A percentile compares a stretch with the other conserved stretches of the same genome.
Evolutionary conservation across 2,329 filamentous ascomycete species (phyloP).

Genomic region (Alternaria consortialis): DNA sequence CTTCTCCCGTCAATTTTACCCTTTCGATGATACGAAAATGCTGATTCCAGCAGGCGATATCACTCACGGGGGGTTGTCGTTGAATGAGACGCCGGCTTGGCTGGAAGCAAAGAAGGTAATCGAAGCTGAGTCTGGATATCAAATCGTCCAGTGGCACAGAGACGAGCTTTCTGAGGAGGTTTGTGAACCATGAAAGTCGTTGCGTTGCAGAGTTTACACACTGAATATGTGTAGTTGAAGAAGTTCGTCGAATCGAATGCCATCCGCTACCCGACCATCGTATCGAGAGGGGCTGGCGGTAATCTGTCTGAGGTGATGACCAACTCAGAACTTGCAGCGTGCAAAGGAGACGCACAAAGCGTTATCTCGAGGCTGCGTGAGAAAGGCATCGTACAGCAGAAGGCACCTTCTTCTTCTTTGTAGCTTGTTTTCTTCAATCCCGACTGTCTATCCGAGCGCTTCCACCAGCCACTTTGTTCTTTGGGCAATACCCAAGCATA

Average conservation of each 20-base stretch:
- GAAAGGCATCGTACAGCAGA: no score
- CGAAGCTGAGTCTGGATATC: neutral
- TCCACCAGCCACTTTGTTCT: neutral
- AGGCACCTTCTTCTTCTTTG: neutral
- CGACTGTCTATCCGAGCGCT: neutral
- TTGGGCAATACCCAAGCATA: neutral
- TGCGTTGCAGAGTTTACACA: neutral
- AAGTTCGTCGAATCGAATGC: neutral
- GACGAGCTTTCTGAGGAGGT: no score
- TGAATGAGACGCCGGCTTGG: conserved; percentile 1
- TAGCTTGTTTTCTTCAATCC: neutral
- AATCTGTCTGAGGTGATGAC: neutral
- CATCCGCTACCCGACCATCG: conserved; percentile 1
- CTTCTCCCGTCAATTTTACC: neutral
- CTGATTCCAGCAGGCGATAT: neutral
- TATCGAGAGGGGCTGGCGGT: neutral
- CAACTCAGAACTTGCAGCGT: conserved; percentile 1
- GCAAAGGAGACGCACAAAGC: neutral
- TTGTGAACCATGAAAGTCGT: no score
- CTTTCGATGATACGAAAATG: no score
- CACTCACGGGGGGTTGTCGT: neutral
- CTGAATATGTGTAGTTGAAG: neutral
- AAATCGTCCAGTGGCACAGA: no score
- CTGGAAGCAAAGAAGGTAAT: neutral
- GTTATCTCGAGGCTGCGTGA: neutral